Conservation (phyloP, 306 rosid genomes). For the Astragalus membranaceus region DNA sequence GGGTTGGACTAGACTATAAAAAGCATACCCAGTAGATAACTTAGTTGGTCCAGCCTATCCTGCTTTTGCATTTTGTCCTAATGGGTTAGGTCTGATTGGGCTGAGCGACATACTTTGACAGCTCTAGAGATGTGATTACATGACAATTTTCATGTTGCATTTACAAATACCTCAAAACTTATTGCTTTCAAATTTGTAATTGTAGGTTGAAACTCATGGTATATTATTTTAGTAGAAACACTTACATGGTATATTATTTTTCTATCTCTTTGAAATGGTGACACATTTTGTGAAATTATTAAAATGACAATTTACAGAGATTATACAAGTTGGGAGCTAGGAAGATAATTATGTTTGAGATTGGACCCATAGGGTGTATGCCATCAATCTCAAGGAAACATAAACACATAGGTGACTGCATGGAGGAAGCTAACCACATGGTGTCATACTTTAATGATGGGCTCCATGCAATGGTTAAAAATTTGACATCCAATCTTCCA, state of each 20-base stretch:
- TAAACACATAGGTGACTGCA: constrained; percentile 16
- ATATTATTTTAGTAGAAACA: not conserved
- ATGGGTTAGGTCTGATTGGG: too few relatives aligned
- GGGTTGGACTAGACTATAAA: too few relatives aligned
- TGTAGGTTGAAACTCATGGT: too few relatives aligned
- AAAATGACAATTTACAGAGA: constrained; percentile 19
- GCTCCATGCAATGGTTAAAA: constrained; percentile 8
- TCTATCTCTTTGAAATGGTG: not conserved
- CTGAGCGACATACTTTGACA: too few relatives aligned
- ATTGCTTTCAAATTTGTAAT: too few relatives aligned
- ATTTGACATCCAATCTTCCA: constrained; percentile 23
- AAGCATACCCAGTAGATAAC: too few relatives aligned
- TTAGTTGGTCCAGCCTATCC: too few relatives aligned
- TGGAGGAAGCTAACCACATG: constrained; percentile 31
- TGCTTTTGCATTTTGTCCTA: too few relatives aligned
- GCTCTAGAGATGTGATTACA: too few relatives aligned
- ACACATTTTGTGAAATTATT: not conserved
- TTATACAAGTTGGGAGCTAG: constrained; percentile 44
- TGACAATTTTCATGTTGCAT: too few relatives aligned
- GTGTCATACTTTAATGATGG: constrained; percentile 29
- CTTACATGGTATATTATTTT: not conserved
- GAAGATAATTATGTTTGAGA: constrained; percentile 40
- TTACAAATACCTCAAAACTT: too few relatives aligned
- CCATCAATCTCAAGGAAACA: constrained; percentile 29
- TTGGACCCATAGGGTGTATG: constrained; percentile 50